These are phyloP conservation scores for Citrus australasica DNA, from an alignment of 345 rosid genomes.

Conservation along the genomic window DNA sequence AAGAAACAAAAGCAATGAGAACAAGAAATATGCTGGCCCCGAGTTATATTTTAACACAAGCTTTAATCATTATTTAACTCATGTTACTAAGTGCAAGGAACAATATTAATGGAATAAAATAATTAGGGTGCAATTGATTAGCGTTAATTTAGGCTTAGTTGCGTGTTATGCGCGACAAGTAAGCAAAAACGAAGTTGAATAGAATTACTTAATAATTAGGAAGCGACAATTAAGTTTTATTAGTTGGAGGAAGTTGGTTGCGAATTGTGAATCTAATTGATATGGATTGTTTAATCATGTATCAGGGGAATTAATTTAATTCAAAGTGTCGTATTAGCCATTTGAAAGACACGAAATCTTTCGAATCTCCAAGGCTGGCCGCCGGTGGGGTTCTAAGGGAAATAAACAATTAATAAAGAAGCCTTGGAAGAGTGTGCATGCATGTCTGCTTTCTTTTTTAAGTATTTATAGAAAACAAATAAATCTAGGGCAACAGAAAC, in stretches of 20 bases:
- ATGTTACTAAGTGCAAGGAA: slow-evolving; percentile 12
- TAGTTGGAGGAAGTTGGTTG: neutral
- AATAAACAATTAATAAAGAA: neutral
- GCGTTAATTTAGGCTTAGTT: neutral
- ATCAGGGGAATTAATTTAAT: neutral
- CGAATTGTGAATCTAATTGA: neutral
- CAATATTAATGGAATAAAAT: neutral
- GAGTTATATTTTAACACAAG: neutral
- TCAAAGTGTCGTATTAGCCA: neutral
- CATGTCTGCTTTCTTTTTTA: neutral
- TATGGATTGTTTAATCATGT: neutral
- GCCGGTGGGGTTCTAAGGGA: neutral
- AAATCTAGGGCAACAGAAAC: neutral
- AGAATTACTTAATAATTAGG: neutral
- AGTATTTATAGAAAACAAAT: neutral
- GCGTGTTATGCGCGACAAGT: neutral
- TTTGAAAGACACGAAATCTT: neutral
- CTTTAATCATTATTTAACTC: neutral
- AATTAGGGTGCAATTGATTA: neutral
- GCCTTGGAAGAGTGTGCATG: neutral
- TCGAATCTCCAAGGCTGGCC: neutral
- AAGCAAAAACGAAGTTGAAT: neutral
- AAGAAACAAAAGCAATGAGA: slow-evolving; percentile 32
- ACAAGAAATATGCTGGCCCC: slow-evolving; percentile 20
- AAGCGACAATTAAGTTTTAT: neutral